A percentile compares a stretch with the other conserved stretches of the same genome.
Evolutionary conservation across 139 green algal species (phyloP).

Genomic region (Coelastrella sp.): DNA sequence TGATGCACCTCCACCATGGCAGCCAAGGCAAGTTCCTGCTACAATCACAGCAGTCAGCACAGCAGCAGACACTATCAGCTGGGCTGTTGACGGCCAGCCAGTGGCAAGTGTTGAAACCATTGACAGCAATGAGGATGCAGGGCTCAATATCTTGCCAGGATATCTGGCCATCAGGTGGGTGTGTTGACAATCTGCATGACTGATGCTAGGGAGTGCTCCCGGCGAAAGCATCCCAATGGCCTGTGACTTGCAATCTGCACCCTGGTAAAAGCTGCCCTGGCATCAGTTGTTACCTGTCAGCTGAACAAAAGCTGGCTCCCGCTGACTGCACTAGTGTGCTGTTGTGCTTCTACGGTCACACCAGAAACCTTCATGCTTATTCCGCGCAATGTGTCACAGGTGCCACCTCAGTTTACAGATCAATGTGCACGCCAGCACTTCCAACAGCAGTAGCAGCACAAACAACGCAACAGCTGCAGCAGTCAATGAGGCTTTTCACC

Average conservation of each 20-base stretch:
- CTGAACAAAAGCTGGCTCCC: too few relatives aligned
- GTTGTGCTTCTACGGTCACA: too few relatives aligned
- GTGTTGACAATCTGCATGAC: too few relatives aligned
- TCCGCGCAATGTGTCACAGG: too few relatives aligned
- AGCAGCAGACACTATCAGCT: background rate
- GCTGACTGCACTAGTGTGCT: too few relatives aligned
- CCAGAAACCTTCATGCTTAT: too few relatives aligned
- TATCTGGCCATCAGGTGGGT: slow-evolving; percentile 27
- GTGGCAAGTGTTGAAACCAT: background rate
- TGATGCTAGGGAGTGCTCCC: too few relatives aligned
- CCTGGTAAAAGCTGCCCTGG: too few relatives aligned
- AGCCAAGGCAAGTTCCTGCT: background rate
- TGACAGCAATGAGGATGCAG: background rate
- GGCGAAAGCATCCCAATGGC: too few relatives aligned
- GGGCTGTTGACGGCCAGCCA: slow-evolving; percentile 7
- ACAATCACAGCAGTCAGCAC: background rate
- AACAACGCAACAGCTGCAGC: background rate
- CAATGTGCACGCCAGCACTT: background rate
- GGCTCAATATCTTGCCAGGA: background rate
- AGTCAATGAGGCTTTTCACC: slow-evolving; percentile 19
- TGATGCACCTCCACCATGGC: background rate
- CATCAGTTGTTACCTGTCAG: too few relatives aligned
- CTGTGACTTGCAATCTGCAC: too few relatives aligned
- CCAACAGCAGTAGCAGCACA: background rate
- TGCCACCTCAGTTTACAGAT: slow-evolving; percentile 36